phyloP scores from a whole-genome alignment of 257 asterid species.

The Rauvolfia tetraphylla region DNA sequence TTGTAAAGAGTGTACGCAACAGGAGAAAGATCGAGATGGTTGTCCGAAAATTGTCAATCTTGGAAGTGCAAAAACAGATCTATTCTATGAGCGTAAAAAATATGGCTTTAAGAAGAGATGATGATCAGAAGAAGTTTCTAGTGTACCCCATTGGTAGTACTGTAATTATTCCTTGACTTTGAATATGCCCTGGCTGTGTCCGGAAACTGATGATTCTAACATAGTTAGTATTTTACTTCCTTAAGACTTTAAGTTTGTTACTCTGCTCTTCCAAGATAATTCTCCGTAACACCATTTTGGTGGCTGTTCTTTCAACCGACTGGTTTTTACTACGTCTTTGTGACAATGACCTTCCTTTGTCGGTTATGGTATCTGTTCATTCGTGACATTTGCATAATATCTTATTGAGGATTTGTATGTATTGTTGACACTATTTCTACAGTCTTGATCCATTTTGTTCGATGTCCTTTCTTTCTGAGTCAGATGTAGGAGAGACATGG shows the following conservation, averaged over 20 bases:
- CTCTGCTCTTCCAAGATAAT: not conserved
- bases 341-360: no score
- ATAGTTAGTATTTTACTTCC: not conserved
- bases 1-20: constrained; percentile 90
- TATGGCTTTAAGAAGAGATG: constrained; percentile 85
- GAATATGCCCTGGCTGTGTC: not conserved
- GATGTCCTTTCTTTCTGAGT: not conserved
- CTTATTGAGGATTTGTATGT: not conserved
- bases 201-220: not conserved
- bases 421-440: not conserved
- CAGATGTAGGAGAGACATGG: not conserved
- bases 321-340: no score
- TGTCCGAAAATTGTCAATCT: constrained; percentile 85
- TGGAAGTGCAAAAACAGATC: constrained; percentile 83
- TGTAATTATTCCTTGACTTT: not conserved
- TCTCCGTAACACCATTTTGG: not conserved
- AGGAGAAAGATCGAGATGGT: constrained; percentile 80
- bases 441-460: not conserved
- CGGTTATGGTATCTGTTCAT: no score
- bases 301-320: not conserved
- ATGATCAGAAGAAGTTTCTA: not conserved
- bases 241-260: not conserved
- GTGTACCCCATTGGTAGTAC: not conserved
- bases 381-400: no score
- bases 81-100: constrained; percentile 82